phyloP scores from a whole-genome alignment of 306 rosid species.

The Phaseolus lunatus region DNA sequence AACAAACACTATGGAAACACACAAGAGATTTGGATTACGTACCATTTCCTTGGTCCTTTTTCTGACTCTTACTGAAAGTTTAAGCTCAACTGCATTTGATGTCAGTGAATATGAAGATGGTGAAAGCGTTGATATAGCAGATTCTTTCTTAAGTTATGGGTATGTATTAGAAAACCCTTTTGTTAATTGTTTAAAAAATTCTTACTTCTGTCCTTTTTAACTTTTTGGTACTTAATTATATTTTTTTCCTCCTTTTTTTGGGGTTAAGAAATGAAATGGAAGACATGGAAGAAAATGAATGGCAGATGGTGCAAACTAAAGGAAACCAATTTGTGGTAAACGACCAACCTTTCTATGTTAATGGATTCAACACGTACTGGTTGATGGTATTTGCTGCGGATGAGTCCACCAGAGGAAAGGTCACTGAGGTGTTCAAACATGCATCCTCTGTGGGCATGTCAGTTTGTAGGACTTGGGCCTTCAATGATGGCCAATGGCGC shows the following conservation, averaged over 20 bases:
- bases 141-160: slow-evolving; percentile 55
- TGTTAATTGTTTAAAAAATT: not conserved
- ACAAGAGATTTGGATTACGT: slow-evolving; percentile 26
- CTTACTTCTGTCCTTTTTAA: not conserved
- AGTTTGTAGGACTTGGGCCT: slow-evolving; percentile 98
- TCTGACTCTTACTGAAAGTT: slow-evolving; percentile 41
- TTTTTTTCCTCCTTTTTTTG: not conserved
- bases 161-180: slow-evolving; percentile 28
- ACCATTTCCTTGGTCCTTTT: slow-evolving; percentile 48
- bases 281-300: slow-evolving; percentile 55
- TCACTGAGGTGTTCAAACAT: slow-evolving; percentile 75
- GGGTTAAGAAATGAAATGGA: slow-evolving; percentile 56
- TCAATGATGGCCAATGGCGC: slow-evolving; percentile 94
- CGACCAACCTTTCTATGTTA: slow-evolving; percentile 82
- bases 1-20: slow-evolving; percentile 59
- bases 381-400: slow-evolving; percentile 92
- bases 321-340: slow-evolving; percentile 87
- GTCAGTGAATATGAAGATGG: slow-evolving; percentile 53
- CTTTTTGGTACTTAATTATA: not conserved
- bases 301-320: slow-evolving; percentile 85
- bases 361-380: slow-evolving; percentile 98
- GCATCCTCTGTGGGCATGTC: slow-evolving; percentile 83
- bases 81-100: slow-evolving; percentile 45
- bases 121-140: slow-evolving; percentile 45
- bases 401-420: slow-evolving; percentile 86